Evolutionary conservation across 1,139 yeast genomes (phyloP).

Genomic region (Scheffersomyces segobiensis): DNA sequence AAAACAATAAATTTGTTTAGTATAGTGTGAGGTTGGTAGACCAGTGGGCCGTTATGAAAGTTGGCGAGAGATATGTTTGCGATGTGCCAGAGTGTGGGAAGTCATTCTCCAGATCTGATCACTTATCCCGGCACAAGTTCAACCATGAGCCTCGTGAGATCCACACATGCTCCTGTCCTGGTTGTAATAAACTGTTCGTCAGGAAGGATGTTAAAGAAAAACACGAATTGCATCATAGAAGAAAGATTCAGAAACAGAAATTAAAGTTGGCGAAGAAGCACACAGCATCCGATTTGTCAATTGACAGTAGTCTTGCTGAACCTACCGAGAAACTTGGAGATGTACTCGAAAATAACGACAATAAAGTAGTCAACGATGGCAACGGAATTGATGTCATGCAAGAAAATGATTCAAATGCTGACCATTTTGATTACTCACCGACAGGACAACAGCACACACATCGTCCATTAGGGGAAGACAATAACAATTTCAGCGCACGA

Average conservation of each 20-base stretch:
- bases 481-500: neutral
- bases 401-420: neutral
- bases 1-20: neutral
- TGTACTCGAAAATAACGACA: neutral
- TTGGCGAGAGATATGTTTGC: conserved; percentile 3
- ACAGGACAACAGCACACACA: neutral
- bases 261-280: neutral
- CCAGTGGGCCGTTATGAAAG: conserved; percentile 31
- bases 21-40: conserved; percentile 8
- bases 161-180: neutral
- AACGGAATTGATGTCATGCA: neutral
- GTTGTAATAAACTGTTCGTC: conserved; percentile 1
- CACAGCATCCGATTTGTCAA: neutral
- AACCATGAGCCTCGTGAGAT: conserved; percentile 7
- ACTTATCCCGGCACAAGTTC: conserved; percentile 1
- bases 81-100: conserved; percentile 18
- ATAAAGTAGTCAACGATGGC: neutral
- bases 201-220: conserved; percentile 1
- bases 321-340: neutral
- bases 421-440: neutral
- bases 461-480: neutral
- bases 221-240: conserved; percentile 1
- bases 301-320: neutral
- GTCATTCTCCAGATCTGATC: conserved; percentile 1
- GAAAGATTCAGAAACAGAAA: neutral